Base-by-base conservation (phyloP, 1,139 yeast species). In the Candida sojae region DNA sequence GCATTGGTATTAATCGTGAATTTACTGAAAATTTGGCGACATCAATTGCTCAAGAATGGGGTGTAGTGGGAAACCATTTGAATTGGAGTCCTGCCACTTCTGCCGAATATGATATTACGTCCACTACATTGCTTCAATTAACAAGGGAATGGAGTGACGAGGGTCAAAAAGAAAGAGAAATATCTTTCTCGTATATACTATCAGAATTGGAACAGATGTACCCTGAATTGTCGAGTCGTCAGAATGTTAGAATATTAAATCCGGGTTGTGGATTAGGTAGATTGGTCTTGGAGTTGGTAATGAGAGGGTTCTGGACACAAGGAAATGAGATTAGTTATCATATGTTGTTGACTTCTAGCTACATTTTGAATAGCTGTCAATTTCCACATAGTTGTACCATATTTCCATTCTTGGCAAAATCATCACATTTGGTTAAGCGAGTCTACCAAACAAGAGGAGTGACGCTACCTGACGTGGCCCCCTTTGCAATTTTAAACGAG, bases 201-300 rank as follows among this genome's bases (percentile, higher is more conserved):
- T 51, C 58, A 0, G 82, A 74, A 36, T 64, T 87, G 36, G 77
- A 72, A 26, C 45, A 42, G 1, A 45, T 67, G 30, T 82, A 63
- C 53, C 86, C 87, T 0, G 70, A 65, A 17, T 63, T 46, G n/a
- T 57, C 58, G 1, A 50, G 62, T 0, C 61, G 88, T 35, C 73
- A 66, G 21, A 46, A 68, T 11, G 57, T 79, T 2, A 72, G 75
- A 41, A 73, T 88, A 0, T 69, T 90, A 32, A 83, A 85, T 1
- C 96, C 97, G 0, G 97, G 97, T 0, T 83, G 90, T 52, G 97
- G 97, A 0, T 70, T 88, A 17, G 97, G 95, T 0, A 64, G 96
- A 47, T 64, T 89, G 50, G 87, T 89, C n/a, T 76, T 80, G 48
- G 96, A 90, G 44, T 67, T 88, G 45, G 89, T 88, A 1, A 65